Evolutionary conservation across 305 asterid genomes (phyloP), one percentile per base, ranked within the genome.

Genomic region (Fraxinus baroniana): DNA sequence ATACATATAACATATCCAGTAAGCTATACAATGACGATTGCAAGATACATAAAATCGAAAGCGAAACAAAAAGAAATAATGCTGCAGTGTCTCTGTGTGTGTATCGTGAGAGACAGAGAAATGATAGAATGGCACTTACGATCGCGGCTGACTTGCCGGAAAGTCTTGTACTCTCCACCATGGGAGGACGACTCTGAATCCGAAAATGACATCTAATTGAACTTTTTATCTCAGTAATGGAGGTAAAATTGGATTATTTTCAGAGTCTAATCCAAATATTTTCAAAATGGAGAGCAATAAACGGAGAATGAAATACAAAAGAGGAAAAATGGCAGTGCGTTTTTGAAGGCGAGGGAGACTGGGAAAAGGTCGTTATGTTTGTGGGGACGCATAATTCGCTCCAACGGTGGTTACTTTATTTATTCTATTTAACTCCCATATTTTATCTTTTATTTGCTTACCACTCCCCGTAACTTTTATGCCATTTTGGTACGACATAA

Each of bases 111-210:
- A 72, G 81, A 72, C 20, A 10, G 24, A 32, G 46, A 10, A 70
- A 36, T 17, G 78, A 80, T 2, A 28, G 5, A 68, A 74, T 4
- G 36, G 78, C 20, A 82, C 89, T 87, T 91, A 94, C 98, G 86
- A 64, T 93, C 97, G 77, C 98, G 97, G 92, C 94, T 91, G 89
- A 87, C 84, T 86, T 90, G 94, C 79, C 93, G 93, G 91, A 94
- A 86, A 33, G 87, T 89, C 89, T 93, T 94, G 92, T 94, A 94
- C 85, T 94, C 98, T 81, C 91, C 91, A 84, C 96, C 90, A 60
- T 92, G 95, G 76, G 94, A 89, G 33, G 93, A 88, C 15, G 89
- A 36, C 5, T 94, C 98, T 12, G 97, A 92, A 87, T 94, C 98
- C 20, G 98, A 94, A 79, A 88, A 90, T 33, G 97, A 94, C 97